phyloP scores from a whole-genome alignment of 2,329 filamentous ascomycete genomes.

The Bipolaris cookei region DNA sequence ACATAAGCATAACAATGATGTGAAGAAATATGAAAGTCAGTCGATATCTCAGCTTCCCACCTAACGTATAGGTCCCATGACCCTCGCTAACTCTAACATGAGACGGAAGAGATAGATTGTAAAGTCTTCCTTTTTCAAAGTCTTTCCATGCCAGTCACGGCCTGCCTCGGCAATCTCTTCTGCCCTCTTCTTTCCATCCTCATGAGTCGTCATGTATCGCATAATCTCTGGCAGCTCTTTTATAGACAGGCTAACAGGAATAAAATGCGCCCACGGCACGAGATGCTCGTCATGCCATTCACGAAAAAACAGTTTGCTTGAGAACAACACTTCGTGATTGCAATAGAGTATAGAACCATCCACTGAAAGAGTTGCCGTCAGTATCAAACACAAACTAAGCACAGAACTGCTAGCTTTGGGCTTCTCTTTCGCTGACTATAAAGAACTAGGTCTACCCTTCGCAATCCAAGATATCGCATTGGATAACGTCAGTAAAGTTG shows the following conservation, averaged over 20 bases:
- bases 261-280: slow-evolving; percentile 46
- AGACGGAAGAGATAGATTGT: slow-evolving; percentile 28
- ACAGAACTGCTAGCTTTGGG: slow-evolving; percentile 5
- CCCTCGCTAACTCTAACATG: slow-evolving; percentile 27
- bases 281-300: slow-evolving; percentile 49
- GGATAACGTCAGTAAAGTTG: slow-evolving; percentile 55
- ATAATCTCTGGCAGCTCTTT: slow-evolving; percentile 29
- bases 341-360: slow-evolving; percentile 28
- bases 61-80: slow-evolving; percentile 10
- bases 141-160: slow-evolving; percentile 21
- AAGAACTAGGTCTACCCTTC: slow-evolving; percentile 26
- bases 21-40: not conserved
- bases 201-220: slow-evolving; percentile 17
- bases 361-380: slow-evolving; percentile 31
- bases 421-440: not conserved
- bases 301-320: slow-evolving; percentile 45
- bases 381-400: slow-evolving; percentile 23
- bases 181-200: slow-evolving; percentile 19
- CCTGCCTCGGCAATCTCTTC: slow-evolving; percentile 30
- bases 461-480: slow-evolving; percentile 45
- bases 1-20: too few species aligned
- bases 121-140: slow-evolving; percentile 20
- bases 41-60: not conserved
- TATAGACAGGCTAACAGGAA: slow-evolving; percentile 35
- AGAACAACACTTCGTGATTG: slow-evolving; percentile 18